phyloP scores from a whole-genome alignment of 306 rosid species.

The Pueraria montana region DNA sequence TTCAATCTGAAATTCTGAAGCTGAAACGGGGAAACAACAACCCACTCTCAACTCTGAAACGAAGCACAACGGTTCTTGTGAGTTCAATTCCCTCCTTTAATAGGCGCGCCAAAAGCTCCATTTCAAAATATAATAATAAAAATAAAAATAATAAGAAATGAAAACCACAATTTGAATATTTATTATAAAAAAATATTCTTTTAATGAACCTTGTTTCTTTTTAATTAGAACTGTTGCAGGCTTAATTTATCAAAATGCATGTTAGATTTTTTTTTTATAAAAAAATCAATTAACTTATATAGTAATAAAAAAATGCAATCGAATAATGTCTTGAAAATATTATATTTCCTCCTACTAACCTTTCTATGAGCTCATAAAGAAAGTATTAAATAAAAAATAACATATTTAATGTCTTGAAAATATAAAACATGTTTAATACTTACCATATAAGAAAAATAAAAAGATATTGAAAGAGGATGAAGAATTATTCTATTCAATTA shows the following conservation, averaged over 20 bases:
- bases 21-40: slow-evolving; percentile 18
- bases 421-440: no score
- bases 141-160: neutral
- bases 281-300: no score
- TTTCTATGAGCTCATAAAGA: no score
- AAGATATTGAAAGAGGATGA: no score
- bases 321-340: no score
- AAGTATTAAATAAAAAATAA: no score
- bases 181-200: neutral
- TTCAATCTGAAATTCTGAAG: slow-evolving; percentile 38
- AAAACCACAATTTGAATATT: neutral
- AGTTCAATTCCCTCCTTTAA: slow-evolving; percentile 43
- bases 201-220: neutral
- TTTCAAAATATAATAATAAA: slow-evolving; percentile 43
- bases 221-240: neutral
- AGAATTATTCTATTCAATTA: neutral
- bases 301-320: neutral
- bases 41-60: slow-evolving; percentile 11
- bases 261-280: neutral
- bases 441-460: no score
- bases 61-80: slow-evolving; percentile 17
- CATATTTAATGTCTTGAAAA: no score
- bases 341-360: no score
- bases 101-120: slow-evolving; percentile 63
- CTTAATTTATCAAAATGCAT: neutral